Base-by-base conservation (phyloP, 2,329 filamentous ascomycete genomes). In the Escovopsis sp. region DNA sequence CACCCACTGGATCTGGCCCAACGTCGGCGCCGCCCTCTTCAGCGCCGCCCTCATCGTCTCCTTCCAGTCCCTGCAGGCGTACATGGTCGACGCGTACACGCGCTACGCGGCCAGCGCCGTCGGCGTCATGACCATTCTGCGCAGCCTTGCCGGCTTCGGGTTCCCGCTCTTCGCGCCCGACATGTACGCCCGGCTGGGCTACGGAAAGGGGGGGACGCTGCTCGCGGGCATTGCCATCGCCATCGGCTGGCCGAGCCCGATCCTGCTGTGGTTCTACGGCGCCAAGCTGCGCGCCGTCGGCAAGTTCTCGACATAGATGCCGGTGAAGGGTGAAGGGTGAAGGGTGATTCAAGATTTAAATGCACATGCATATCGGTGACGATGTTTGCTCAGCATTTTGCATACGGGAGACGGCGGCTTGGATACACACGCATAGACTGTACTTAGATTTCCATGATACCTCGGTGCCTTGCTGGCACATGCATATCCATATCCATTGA, bases 91-190 rank as follows among this genome's bases (percentile, higher is more conserved):
- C 45, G 48, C 57, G 1, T 68, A 66, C 46, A 50, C 56, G n/a
- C 49, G 52, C 8, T 64, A 61, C 40, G 63, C 61, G 2, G 64
- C 63, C 23, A 61, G 57, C 33, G 65, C 61, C 7, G 52, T 67
- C 9, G 60, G 48, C 4, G 63, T 63, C 23, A 54, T 53, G 17
- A 63, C 60, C 14, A 53, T 68, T 4, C 47, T 66, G 27, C 55
- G 65, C 4, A 64, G 57, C 21, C 46, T 72, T 10, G 65, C 64
- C 4, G 66, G 65, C 2, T 67, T 69, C 18, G 62, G 61, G 7
- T 60, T 72, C 34, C 68, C 68, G 10, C 54, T 72, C 1, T 68
- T 69, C 27, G 66, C 62, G 1, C 60, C 63, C 2, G 41, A 39
- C 10, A 54, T 72, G 54, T 71, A 68, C 42, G 42, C 44, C 1